Percentiles rank a stretch among this genome's conserved stretches.
Conservation (phyloP, 78 protist species). For the Dictyostelium citrinum region DNA sequence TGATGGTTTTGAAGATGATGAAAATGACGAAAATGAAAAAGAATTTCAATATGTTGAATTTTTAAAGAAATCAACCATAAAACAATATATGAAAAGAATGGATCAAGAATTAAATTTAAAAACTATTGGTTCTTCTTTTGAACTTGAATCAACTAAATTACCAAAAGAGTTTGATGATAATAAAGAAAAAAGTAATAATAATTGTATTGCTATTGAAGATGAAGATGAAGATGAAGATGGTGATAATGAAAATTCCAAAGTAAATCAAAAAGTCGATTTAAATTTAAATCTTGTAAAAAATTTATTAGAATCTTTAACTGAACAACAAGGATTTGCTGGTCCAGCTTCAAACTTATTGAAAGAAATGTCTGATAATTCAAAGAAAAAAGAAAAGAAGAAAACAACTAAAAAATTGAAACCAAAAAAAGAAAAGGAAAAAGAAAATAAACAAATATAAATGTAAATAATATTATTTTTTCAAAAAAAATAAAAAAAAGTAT, state of each 20-base stretch:
- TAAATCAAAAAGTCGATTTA: constrained; percentile 39
- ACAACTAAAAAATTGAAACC: background rate
- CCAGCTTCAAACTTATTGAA: constrained; percentile 47
- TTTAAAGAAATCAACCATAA: background rate
- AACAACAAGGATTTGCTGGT: constrained; percentile 65
- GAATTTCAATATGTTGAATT: background rate
- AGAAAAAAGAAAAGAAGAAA: background rate
- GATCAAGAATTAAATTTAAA: constrained; percentile 31
- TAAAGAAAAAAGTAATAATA: background rate
- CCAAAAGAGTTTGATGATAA: background rate
- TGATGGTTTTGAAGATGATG: background rate
- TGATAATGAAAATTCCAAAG: background rate
- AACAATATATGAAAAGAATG: constrained; percentile 42
- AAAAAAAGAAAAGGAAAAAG: background rate
- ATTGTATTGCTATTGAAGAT: background rate
- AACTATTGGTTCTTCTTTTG: constrained; percentile 15
- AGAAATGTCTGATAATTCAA: constrained; percentile 9
- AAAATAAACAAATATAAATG: background rate
- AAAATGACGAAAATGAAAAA: background rate
- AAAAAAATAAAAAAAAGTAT: background rate
- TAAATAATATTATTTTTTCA: background rate
- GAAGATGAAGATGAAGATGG: background rate
- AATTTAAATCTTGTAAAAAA: constrained; percentile 63
- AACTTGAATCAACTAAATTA: background rate
- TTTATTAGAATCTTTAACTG: constrained; percentile 35